Evolutionary conservation across 768 basidiomycete species (phyloP).

Genomic region (Hydnomerulius pinastri): DNA sequence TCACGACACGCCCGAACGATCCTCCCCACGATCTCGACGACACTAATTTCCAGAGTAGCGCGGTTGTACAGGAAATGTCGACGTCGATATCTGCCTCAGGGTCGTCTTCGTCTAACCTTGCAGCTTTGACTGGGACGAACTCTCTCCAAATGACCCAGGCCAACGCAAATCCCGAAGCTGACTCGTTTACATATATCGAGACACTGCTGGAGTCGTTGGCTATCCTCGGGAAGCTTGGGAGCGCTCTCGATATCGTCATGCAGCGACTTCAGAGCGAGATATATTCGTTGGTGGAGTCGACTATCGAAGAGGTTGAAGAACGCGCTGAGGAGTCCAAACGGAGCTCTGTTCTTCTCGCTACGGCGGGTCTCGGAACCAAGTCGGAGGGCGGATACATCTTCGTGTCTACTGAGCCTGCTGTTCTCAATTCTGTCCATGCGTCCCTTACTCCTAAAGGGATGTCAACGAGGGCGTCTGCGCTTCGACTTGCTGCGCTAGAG

Average conservation of each 20-base stretch:
- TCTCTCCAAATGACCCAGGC: conserved; percentile 24
- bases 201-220: conserved; percentile 90
- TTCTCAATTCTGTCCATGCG: conserved; percentile 23
- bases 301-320: conserved; percentile 90
- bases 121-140: conserved; percentile 17
- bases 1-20: conserved; percentile 76
- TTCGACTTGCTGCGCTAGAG: conserved; percentile 75
- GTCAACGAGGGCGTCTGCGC: conserved; percentile 47
- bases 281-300: conserved; percentile 80
- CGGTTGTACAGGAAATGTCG: conserved; percentile 21
- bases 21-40: conserved; percentile 67
- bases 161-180: conserved; percentile 76
- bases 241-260: conserved; percentile 76
- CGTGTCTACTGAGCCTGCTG: conserved; percentile 22
- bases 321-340: conserved; percentile 78
- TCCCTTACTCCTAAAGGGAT: conserved; percentile 21
- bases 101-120: conserved; percentile 29
- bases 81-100: conserved; percentile 18
- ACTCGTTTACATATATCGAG: conserved; percentile 94
- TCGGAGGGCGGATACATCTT: conserved; percentile 60
- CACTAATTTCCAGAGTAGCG: conserved; percentile 28
- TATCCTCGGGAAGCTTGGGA: conserved; percentile 85
- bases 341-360: conserved; percentile 38
- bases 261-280: conserved; percentile 86
- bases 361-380: conserved; percentile 39